A percentile compares a stretch with the other conserved stretches of the same genome.
phyloP scores from a whole-genome alignment of 2,329 filamentous ascomycete genomes.

The Cytospora mali region DNA sequence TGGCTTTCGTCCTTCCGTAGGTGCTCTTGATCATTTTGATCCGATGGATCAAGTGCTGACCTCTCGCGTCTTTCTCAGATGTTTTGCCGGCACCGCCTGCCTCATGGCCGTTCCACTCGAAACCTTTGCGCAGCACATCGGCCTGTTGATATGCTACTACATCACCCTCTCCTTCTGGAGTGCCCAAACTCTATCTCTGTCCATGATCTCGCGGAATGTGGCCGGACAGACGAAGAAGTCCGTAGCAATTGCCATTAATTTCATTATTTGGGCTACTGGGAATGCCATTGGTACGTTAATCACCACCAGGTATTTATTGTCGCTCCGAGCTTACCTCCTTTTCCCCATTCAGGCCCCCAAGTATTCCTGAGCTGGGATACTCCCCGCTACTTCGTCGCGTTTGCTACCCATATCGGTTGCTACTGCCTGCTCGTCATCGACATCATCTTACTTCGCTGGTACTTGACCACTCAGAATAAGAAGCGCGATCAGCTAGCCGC shows the following conservation, averaged over 20 bases:
- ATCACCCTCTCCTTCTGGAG: conserved; percentile 79
- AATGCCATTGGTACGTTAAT: conserved; percentile 62
- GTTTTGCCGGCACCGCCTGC: conserved; percentile 71
- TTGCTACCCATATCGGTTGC: conserved; percentile 70
- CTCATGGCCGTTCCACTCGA: conserved; percentile 69
- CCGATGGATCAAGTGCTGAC: not conserved
- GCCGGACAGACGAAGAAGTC: conserved; percentile 76
- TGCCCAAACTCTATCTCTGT: conserved; percentile 67
- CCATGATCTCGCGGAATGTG: conserved; percentile 69
- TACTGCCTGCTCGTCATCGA: conserved; percentile 63
- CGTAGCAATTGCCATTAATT: conserved; percentile 68
- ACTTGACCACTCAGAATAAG: conserved; percentile 60
- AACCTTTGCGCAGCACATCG: conserved; percentile 60
- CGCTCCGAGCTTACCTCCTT: not conserved
- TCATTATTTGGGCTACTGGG: conserved; percentile 69
- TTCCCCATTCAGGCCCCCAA: conserved; percentile 53
- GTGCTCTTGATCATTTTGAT: conserved; percentile 33
- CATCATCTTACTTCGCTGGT: conserved; percentile 60
- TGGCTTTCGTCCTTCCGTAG: conserved; percentile 66
- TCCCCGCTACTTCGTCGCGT: conserved; percentile 70
- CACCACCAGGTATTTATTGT: too few species aligned
- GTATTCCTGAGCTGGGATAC: conserved; percentile 63
- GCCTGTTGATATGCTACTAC: conserved; percentile 74
- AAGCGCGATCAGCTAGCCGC: conserved; percentile 54
- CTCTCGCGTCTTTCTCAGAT: conserved; percentile 44